Evolutionary conservation across 129 eudicot genomes (phyloP).

Genomic region (Chrysanthemum makinoi): DNA sequence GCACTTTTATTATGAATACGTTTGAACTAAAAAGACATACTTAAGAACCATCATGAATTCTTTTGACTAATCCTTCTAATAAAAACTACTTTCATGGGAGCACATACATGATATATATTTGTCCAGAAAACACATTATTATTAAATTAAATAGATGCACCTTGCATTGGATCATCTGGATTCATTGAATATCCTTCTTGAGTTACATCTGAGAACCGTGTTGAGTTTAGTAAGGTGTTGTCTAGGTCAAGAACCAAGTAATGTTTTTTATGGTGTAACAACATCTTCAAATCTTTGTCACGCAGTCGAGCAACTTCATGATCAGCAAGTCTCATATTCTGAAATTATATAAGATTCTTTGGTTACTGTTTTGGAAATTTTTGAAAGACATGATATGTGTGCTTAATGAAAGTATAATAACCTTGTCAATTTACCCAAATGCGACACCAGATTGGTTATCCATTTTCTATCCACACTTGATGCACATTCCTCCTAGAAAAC

Average conservation of each 20-base stretch:
- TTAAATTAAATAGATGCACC: conserved; percentile 35
- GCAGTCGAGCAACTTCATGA: no score
- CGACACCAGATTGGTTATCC: conserved; percentile 70
- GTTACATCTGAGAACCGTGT: no score
- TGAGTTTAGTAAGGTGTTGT: no score
- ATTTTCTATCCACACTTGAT: conserved; percentile 65
- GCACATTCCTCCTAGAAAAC: conserved; percentile 70
- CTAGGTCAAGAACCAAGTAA: no score
- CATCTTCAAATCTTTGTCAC: no score
- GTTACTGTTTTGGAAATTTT: conserved; percentile 12
- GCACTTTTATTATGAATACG: no score
- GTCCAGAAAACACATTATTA: neutral
- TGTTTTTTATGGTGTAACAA: no score
- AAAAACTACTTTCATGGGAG: conserved; percentile 1
- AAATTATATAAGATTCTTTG: neutral
- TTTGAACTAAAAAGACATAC: no score
- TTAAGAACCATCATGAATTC: no score
- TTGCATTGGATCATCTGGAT: conserved; percentile 43
- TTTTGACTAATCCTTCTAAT: no score
- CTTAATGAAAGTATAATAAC: conserved; percentile 33
- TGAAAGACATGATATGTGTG: conserved; percentile 6
- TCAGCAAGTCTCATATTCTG: no score
- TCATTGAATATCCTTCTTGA: no score
- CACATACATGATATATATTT: neutral
- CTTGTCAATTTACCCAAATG: conserved; percentile 80